phyloP scores from a whole-genome alignment of 768 basidiomycete species.

The Grammothele lineata region DNA sequence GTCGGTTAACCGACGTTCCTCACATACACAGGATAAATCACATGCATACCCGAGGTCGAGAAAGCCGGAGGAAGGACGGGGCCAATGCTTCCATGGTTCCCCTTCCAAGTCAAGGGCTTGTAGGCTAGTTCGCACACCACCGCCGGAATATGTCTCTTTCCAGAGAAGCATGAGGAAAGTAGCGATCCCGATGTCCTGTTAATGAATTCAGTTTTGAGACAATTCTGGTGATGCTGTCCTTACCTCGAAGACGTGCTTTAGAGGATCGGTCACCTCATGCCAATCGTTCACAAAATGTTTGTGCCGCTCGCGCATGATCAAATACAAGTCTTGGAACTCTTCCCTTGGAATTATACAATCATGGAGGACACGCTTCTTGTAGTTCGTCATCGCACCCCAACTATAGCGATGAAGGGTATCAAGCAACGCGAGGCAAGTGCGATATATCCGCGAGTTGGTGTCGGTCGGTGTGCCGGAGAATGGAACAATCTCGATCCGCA shows the following conservation, averaged over 20 bases:
- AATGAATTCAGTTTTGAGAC: too few species aligned
- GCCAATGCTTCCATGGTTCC: slow-evolving; percentile 67
- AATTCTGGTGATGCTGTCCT: too few species aligned
- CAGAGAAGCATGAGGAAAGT: slow-evolving; percentile 91
- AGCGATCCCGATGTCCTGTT: slow-evolving; percentile 90
- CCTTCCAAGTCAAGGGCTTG: slow-evolving; percentile 12
- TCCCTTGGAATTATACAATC: slow-evolving; percentile 76
- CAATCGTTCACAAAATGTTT: slow-evolving; percentile 71
- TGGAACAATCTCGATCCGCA: slow-evolving; percentile 60
- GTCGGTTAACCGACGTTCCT: neutral
- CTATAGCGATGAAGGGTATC: slow-evolving; percentile 85
- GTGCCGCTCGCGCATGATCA: slow-evolving; percentile 81
- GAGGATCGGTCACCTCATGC: slow-evolving; percentile 79
- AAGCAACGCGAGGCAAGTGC: slow-evolving; percentile 77
- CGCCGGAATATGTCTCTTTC: slow-evolving; percentile 48
- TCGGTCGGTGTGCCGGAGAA: slow-evolving; percentile 43
- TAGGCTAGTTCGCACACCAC: neutral
- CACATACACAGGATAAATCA: neutral
- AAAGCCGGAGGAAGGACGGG: slow-evolving; percentile 80
- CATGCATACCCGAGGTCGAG: slow-evolving; percentile 75
- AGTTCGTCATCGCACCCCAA: slow-evolving; percentile 78
- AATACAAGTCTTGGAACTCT: slow-evolving; percentile 85
- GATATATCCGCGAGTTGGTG: slow-evolving; percentile 61
- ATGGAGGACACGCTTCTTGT: slow-evolving; percentile 82
- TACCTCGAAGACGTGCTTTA: slow-evolving; percentile 90